phyloP scores from a whole-genome alignment of 1,284 basidiomycete genomes.

The Sporisorium graminicola region DNA sequence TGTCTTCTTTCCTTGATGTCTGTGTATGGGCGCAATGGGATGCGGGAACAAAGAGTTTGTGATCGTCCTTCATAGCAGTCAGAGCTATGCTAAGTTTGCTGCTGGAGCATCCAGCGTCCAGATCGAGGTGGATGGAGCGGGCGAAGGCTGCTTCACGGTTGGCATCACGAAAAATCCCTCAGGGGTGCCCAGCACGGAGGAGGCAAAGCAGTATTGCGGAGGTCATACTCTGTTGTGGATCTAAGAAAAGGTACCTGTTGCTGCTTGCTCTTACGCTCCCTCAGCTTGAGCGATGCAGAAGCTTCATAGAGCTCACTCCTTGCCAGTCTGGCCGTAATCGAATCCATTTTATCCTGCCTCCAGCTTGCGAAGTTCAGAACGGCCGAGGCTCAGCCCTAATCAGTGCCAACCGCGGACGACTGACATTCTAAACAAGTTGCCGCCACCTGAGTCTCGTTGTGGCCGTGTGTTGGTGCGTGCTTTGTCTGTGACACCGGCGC shows the following conservation, averaged over 20 bases:
- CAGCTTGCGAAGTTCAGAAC: too few species aligned
- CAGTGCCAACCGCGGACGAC: too few species aligned
- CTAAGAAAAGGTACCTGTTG: too few species aligned
- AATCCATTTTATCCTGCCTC: too few species aligned
- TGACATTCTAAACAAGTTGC: neutral
- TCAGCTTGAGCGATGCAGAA: too few species aligned
- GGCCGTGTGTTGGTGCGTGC: too few species aligned
- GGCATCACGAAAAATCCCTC: neutral
- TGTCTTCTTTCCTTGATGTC: neutral
- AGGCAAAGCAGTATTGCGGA: neutral
- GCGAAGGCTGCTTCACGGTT: neutral
- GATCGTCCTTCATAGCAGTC: neutral
- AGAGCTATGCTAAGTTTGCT: neutral
- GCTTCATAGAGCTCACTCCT: too few species aligned
- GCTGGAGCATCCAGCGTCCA: neutral
- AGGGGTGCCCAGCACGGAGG: neutral
- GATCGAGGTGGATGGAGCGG: neutral
- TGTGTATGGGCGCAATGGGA: neutral
- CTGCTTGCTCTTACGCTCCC: too few species aligned
- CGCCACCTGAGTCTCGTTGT: too few species aligned
- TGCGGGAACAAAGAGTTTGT: neutral
- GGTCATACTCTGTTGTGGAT: neutral
- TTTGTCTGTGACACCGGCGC: too few species aligned
- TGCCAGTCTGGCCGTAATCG: too few species aligned
- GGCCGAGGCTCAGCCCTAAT: too few species aligned